Conservation (phyloP, 495 filamentous ascomycete genomes). For the Filosporella fistucella region DNA sequence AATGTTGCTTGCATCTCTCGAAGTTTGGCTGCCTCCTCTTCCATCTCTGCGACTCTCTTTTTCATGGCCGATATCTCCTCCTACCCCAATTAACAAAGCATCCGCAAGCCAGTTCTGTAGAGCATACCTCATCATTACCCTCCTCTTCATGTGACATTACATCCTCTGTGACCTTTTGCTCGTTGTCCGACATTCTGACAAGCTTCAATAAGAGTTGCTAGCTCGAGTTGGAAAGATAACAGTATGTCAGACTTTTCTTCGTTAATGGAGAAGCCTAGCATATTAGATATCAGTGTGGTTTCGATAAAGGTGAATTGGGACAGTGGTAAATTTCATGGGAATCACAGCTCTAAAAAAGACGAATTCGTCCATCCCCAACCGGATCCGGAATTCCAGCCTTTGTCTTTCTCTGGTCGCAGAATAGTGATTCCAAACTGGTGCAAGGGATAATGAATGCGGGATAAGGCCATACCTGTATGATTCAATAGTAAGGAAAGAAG, state of each 20-base stretch:
- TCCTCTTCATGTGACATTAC: slow-evolving; percentile 17
- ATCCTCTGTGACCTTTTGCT: slow-evolving; percentile 20
- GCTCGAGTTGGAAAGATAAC: background rate
- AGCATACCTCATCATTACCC: slow-evolving; percentile 25
- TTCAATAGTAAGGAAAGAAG: too few species aligned
- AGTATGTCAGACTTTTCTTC: background rate
- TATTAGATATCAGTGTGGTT: too few species aligned
- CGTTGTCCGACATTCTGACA: slow-evolving; percentile 20
- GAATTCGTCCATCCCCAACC: too few species aligned
- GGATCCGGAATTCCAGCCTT: too few species aligned
- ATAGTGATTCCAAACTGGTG: too few species aligned
- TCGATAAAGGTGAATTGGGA: too few species aligned
- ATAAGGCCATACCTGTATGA: too few species aligned
- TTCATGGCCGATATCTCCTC: slow-evolving; percentile 99
- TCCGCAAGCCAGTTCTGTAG: background rate
- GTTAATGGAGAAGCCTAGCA: background rate
- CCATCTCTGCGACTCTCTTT: slow-evolving; percentile 96
- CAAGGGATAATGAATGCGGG: too few species aligned
- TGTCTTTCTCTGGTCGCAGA: too few species aligned
- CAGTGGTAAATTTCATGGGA: too few species aligned
- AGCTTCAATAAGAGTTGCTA: background rate
- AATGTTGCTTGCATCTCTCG: slow-evolving; percentile 92
- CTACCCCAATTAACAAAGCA: slow-evolving; percentile 30
- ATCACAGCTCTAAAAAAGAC: too few species aligned
- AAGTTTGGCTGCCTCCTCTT: slow-evolving; percentile 93